phyloP scores from a whole-genome alignment of 495 filamentous ascomycete genomes.

The Penicillium dipodomyicola region DNA sequence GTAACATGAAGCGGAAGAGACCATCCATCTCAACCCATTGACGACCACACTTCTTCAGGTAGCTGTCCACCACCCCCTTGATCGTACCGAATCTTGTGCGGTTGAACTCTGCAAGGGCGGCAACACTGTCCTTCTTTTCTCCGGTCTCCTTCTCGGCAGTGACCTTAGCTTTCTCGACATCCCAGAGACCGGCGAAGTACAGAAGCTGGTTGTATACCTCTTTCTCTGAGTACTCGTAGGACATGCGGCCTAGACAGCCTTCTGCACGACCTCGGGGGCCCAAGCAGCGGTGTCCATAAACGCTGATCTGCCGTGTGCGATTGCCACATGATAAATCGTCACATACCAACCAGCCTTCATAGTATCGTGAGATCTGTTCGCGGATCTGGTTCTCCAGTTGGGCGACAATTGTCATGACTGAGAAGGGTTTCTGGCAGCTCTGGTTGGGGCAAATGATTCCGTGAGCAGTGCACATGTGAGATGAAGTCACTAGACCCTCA shows the following conservation, averaged over 20 bases:
- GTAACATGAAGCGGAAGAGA: constrained; percentile 71
- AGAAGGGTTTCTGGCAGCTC: constrained; percentile 60
- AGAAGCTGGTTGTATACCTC: constrained; percentile 91
- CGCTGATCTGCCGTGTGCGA: constrained; percentile 85
- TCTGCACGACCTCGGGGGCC: constrained; percentile 77
- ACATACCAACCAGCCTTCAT: constrained; percentile 87
- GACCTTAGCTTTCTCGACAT: constrained; percentile 76
- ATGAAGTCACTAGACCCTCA: constrained; percentile 63
- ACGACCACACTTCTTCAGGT: constrained; percentile 89
- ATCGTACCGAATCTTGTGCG: constrained; percentile 70
- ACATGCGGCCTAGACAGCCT: constrained; percentile 85
- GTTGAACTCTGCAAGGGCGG: constrained; percentile 76
- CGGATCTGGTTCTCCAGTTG: constrained; percentile 86
- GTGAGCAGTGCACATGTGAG: constrained; percentile 60
- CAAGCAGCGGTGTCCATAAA: constrained; percentile 86
- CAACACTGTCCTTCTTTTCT: constrained; percentile 58
- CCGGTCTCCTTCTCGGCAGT: constrained; percentile 45
- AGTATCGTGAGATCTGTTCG: constrained; percentile 74
- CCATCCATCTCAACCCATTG: constrained; percentile 96
- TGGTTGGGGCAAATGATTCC: constrained; percentile 69
- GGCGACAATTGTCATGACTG: constrained; percentile 71
- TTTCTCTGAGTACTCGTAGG: constrained; percentile 83
- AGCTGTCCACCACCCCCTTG: constrained; percentile 74
- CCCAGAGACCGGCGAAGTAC: constrained; percentile 82
- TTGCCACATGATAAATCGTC: constrained; percentile 83